Conservation (phyloP, 2,329 filamentous ascomycete genomes). For the Aspergillus sp. region DNA sequence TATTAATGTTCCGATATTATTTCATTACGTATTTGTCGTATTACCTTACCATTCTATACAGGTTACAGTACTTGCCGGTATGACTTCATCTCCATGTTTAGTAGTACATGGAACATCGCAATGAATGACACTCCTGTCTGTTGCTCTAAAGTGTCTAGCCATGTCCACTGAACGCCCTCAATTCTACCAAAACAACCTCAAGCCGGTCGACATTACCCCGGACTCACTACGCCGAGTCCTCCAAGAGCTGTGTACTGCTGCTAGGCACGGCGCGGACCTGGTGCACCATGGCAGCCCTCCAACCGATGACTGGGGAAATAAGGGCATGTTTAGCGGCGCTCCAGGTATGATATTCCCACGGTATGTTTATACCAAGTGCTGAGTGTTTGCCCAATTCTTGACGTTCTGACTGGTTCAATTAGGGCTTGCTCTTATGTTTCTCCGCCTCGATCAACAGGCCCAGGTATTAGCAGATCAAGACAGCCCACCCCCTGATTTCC, state of each 20-base stretch:
- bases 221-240: conserved; percentile 12
- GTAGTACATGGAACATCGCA: no score
- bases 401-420: no score
- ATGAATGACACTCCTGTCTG: background rate
- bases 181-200: conserved; percentile 19
- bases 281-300: conserved; percentile 16
- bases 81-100: background rate
- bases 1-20: no score
- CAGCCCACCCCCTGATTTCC: conserved; percentile 15
- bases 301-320: conserved; percentile 13
- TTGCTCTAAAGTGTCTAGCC: background rate
- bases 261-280: conserved; percentile 18
- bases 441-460: conserved; percentile 29
- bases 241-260: conserved; percentile 19
- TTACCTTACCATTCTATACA: no score
- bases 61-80: no score
- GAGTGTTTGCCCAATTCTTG: no score
- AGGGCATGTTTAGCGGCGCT: conserved; percentile 24
- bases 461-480: conserved; percentile 12
- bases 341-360: conserved; percentile 16
- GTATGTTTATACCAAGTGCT: no score
- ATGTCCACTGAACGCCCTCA: conserved; percentile 9
- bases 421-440: conserved; percentile 29
- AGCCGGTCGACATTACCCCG: conserved; percentile 11
- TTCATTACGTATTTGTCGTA: no score